Percentiles rank a stretch among this genome's conserved stretches.
Conservation (phyloP, 106 monocot species). For the Gastrodia elata region DNA sequence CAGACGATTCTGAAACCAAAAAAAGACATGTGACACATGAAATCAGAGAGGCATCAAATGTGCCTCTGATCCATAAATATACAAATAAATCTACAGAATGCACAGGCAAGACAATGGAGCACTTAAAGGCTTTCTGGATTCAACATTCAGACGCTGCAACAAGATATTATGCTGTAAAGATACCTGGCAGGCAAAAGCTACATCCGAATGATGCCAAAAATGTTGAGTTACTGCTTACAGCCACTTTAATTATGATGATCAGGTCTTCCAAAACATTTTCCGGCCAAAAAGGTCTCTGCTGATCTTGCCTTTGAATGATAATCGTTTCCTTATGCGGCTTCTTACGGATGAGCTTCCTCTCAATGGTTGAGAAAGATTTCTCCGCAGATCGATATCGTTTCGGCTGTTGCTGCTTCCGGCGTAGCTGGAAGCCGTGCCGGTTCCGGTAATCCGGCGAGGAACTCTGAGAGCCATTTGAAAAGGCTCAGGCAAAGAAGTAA, state of each 20-base stretch:
- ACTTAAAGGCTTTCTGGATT: background rate
- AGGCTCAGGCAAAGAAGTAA: conserved; percentile 45
- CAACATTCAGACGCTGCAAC: background rate
- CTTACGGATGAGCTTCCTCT: conserved; percentile 32
- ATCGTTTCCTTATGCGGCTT: conserved; percentile 51
- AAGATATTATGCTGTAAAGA: background rate
- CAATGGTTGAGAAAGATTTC: conserved; percentile 17
- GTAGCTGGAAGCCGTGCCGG: background rate
- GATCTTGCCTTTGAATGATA: conserved; percentile 50
- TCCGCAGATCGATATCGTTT: conserved; percentile 15
- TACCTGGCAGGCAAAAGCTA: background rate
- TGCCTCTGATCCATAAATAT: too few relatives aligned
- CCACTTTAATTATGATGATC: background rate
- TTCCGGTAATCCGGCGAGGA: conserved; percentile 16
- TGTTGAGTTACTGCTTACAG: background rate
- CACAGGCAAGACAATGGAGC: background rate
- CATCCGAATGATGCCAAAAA: background rate
- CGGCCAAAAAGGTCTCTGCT: conserved; percentile 53
- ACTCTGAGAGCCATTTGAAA: conserved; percentile 33
- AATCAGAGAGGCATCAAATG: too few relatives aligned
- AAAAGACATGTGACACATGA: background rate
- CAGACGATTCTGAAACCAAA: background rate
- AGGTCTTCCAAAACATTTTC: conserved; percentile 20
- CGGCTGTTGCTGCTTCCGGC: conserved; percentile 17
- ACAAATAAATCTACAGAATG: conserved; percentile 1